Percentiles rank a stretch among this genome's conserved stretches.
These are phyloP conservation scores for Penicillium parvum DNA, from an alignment of 495 filamentous ascomycete species.

Conservation along the genomic window DNA sequence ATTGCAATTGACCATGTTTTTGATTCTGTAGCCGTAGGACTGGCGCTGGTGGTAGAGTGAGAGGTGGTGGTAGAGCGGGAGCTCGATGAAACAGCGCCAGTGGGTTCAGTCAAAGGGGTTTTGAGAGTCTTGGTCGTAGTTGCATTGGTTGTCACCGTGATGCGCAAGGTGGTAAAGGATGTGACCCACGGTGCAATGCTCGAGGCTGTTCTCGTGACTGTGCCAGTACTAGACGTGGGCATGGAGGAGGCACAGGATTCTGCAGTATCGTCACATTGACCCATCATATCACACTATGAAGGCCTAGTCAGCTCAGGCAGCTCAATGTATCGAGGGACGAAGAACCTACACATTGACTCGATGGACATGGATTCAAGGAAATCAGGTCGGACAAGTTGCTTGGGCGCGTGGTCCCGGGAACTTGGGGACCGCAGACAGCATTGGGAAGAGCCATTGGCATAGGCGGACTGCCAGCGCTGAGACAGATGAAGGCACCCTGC, in stretches of 20 bases:
- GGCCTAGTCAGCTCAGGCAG: background rate
- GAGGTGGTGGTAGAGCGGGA: background rate
- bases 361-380: slow-evolving; percentile 13
- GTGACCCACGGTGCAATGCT: background rate
- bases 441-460: slow-evolving; percentile 20
- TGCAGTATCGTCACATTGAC: slow-evolving; percentile 6
- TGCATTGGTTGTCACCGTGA: background rate
- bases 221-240: too few species aligned
- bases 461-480: slow-evolving; percentile 11
- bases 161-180: too few species aligned
- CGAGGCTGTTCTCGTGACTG: background rate
- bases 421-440: slow-evolving; percentile 19
- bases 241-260: background rate
- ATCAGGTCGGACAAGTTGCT: slow-evolving; percentile 9
- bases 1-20: background rate
- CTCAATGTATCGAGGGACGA: background rate
- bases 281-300: slow-evolving; percentile 1
- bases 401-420: slow-evolving; percentile 12
- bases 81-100: background rate
- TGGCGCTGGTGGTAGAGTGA: background rate
- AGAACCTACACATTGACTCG: slow-evolving; percentile 10
- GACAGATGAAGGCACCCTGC: slow-evolving; percentile 11
- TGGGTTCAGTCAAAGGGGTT: too few species aligned
- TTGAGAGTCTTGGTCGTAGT: background rate
- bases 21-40: background rate